Conservation (phyloP, 202 grass and related monocot genomes). For the Bolboschoenoplectus hybrid region DNA sequence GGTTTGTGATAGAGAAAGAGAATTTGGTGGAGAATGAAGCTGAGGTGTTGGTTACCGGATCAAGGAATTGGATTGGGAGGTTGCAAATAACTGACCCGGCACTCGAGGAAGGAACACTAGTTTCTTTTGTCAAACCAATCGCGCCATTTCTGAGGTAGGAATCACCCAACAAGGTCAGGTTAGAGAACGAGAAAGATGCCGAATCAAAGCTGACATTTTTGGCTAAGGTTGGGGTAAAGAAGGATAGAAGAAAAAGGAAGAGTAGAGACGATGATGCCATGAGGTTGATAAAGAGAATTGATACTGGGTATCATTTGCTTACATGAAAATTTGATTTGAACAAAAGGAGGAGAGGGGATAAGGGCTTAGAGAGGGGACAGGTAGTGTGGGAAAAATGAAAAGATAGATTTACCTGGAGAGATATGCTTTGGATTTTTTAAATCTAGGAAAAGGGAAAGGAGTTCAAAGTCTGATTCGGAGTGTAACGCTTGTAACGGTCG, state of each 20-base stretch:
- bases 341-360: constrained; percentile 38
- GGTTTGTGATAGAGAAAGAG: constrained; percentile 67
- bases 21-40: constrained; percentile 77
- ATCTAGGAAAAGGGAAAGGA: constrained; percentile 25
- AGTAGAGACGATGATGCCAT: constrained; percentile 36
- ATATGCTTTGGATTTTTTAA: background rate
- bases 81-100: constrained; percentile 71
- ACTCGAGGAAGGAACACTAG: constrained; percentile 75
- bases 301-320: constrained; percentile 29
- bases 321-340: background rate
- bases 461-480: background rate
- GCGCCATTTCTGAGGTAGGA: constrained; percentile 79
- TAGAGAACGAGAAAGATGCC: constrained; percentile 70
- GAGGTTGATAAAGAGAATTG: background rate
- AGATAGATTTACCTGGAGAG: constrained; percentile 30
- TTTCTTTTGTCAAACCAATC: constrained; percentile 76
- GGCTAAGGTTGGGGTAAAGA: constrained; percentile 14
- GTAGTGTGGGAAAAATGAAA: background rate
- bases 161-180: constrained; percentile 74
- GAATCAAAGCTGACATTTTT: constrained; percentile 61
- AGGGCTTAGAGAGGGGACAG: constrained; percentile 10
- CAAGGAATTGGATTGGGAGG: constrained; percentile 56
- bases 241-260: constrained; percentile 1
- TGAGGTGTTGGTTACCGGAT: background rate
- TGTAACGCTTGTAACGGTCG: constrained; percentile 60